Evolutionary conservation across 805 yeast species (phyloP), one percentile per base, ranked within the genome.

Genomic region (Candida krabiensis): DNA sequence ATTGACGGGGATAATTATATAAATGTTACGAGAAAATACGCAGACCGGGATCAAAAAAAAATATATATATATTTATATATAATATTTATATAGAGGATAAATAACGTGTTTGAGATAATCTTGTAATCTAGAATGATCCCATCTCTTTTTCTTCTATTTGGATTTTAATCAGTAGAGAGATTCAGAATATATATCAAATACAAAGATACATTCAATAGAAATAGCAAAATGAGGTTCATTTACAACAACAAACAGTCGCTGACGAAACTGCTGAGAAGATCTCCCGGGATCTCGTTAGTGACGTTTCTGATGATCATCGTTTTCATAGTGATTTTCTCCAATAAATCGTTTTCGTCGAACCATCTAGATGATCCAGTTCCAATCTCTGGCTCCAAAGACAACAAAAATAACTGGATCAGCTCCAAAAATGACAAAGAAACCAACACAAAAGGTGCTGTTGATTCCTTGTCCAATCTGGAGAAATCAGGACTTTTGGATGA

Each of bases 301-400:
- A 45, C 52, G 5, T 33, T 44, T 19, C n/a, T 50, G 14, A 33
- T 47, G 32, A 30, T 52, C 6, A 36, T 52, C 15, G 28, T 50
- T 18, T 37, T 55, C 9, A 34, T 53, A 13, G 19, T 51, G n/a
- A 24, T 50, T 12, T 41, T 47, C 17, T 32, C 57, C 3, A 43
- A 46, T 42, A 46, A 37, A 30, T 40, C 50, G 3, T 43, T 46
- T 13, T 44, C 45, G n/a, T 44, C 49, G 9, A 44, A 39, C 22
- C 49, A 43, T 19, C 38, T 49, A 30, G 44, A 41, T 12, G 50
- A 49, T 9, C 57, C 60, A 4, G 44, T 40, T 9, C 60, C 60
- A 18, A 29, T 47, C 14, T 28, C 40, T 15, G 37, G 26, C 17
- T 19, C 30, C 38, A 33, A 28, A 22, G 25, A 22, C 19, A 13